A percentile compares a stretch with the other conserved stretches of the same genome.
phyloP scores from a whole-genome alignment of 164 flowering plant species.

The Aristolochia contorta region DNA sequence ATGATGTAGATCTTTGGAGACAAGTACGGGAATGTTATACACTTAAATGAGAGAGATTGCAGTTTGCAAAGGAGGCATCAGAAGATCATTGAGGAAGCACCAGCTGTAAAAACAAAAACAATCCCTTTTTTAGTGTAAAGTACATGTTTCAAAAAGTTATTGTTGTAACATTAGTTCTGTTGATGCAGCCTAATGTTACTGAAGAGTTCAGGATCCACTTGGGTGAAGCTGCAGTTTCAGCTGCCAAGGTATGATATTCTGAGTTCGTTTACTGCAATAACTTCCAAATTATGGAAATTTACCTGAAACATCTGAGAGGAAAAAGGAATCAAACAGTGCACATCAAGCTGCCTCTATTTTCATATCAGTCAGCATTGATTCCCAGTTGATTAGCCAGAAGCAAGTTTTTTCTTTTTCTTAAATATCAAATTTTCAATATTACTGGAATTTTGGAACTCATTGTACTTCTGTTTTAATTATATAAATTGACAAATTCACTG shows the following conservation, averaged over 20 bases:
- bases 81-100: conserved; percentile 99
- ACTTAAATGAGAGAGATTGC: conserved; percentile 93
- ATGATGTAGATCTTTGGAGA: conserved; percentile 75
- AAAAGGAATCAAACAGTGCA: no score
- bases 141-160: conserved; percentile 11
- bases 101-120: conserved; percentile 54
- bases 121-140: conserved; percentile 6
- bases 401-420: no score
- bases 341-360: no score
- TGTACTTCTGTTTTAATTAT: no score
- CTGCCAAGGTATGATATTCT: conserved; percentile 69
- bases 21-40: conserved; percentile 74
- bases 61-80: conserved; percentile 99
- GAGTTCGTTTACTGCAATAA: not conserved
- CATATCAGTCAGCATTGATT: no score
- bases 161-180: conserved; percentile 14
- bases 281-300: no score
- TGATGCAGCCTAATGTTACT: conserved; percentile 76
- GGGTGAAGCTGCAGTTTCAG: conserved; percentile 96
- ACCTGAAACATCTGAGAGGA: no score
- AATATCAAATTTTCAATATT: no score
- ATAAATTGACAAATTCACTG: no score
- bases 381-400: no score
- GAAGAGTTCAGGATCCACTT: conserved; percentile 64
- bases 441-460: no score